Percentiles rank a stretch among this genome's conserved stretches.
Conservation (phyloP, 257 asterid genomes). For the Craterostigma plantagineum region DNA sequence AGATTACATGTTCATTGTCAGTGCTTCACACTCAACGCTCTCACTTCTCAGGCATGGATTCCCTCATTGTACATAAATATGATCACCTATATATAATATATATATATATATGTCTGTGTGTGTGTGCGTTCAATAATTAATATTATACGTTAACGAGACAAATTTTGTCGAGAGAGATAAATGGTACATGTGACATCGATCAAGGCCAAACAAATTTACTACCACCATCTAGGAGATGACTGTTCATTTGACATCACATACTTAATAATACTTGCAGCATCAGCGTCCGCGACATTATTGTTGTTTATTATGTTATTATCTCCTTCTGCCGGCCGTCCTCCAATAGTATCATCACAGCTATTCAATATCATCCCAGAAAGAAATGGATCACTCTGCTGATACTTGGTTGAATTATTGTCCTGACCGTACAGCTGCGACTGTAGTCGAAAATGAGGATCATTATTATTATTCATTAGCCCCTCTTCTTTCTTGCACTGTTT, state of each 20-base stretch:
- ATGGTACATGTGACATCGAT: too few species aligned
- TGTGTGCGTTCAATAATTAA: too few species aligned
- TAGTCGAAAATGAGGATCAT: conserved; percentile 13
- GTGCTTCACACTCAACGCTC: too few species aligned
- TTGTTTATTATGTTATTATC: conserved; percentile 6
- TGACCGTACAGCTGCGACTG: conserved; percentile 10
- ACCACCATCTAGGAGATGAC: conserved; percentile 31
- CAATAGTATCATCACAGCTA: too few species aligned
- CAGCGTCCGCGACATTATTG: conserved; percentile 10
- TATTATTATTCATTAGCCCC: background rate
- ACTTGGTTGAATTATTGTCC: conserved; percentile 5
- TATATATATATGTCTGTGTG: too few species aligned
- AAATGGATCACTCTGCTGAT: conserved; percentile 16
- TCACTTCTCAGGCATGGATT: too few species aligned
- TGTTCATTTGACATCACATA: conserved; percentile 29
- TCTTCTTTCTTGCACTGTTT: conserved; percentile 25
- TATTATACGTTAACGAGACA: too few species aligned
- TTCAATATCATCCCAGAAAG: conserved; percentile 10
- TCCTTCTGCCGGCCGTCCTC: conserved; percentile 10
- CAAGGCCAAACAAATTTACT: conserved; percentile 7
- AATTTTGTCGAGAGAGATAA: too few species aligned
- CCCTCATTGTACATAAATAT: too few species aligned
- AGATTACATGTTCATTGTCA: too few species aligned
- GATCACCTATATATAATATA: too few species aligned
- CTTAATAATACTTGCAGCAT: conserved; percentile 18